Percentiles rank a stretch among this genome's conserved stretches.
Evolutionary conservation across 352 stramenopile species (phyloP).

Genomic region (Phytopythium ostracodes): DNA sequence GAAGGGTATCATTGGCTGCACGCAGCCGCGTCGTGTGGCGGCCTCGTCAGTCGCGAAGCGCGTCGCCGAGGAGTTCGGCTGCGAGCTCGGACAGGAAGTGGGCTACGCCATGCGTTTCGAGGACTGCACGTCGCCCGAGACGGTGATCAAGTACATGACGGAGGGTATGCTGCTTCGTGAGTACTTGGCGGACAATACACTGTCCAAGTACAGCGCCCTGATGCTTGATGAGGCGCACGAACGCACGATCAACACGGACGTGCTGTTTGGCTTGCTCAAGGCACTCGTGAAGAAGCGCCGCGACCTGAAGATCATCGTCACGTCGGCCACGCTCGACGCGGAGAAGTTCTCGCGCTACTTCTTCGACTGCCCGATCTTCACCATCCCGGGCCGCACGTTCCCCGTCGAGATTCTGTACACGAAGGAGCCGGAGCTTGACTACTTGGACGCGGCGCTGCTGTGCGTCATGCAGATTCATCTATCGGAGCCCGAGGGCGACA

Average conservation of each 20-base stretch:
- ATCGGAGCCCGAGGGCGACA: conserved; percentile 96
- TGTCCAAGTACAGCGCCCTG: conserved; percentile 94
- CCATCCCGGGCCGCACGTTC: conserved; percentile 97
- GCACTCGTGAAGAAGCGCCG: conserved; percentile 79
- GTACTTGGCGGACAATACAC: conserved; percentile 95
- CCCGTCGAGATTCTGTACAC: conserved; percentile 98
- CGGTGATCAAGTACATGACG: conserved; percentile 99
- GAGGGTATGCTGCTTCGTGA: conserved; percentile 99
- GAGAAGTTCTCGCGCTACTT: conserved; percentile 99
- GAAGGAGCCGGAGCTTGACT: conserved; percentile 98
- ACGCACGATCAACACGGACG: conserved; percentile 97
- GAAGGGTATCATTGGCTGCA: conserved; percentile 96
- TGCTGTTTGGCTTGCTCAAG: conserved; percentile 97
- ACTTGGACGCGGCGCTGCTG: conserved; percentile 96
- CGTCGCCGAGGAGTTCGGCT: conserved; percentile 96
- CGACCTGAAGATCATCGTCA: conserved; percentile 90
- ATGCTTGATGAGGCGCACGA: conserved; percentile 99
- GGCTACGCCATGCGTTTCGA: conserved; percentile 92
- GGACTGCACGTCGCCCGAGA: conserved; percentile 86
- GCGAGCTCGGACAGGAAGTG: conserved; percentile 90
- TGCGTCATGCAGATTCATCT: conserved; percentile 99
- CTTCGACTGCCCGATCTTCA: conserved; percentile 98
- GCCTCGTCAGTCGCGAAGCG: conserved; percentile 97
- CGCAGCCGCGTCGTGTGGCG: conserved; percentile 97
- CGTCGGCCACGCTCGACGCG: conserved; percentile 95